Evolutionary conservation across 495 filamentous ascomycete genomes (phyloP).

Genomic region (Patellaria atrata): DNA sequence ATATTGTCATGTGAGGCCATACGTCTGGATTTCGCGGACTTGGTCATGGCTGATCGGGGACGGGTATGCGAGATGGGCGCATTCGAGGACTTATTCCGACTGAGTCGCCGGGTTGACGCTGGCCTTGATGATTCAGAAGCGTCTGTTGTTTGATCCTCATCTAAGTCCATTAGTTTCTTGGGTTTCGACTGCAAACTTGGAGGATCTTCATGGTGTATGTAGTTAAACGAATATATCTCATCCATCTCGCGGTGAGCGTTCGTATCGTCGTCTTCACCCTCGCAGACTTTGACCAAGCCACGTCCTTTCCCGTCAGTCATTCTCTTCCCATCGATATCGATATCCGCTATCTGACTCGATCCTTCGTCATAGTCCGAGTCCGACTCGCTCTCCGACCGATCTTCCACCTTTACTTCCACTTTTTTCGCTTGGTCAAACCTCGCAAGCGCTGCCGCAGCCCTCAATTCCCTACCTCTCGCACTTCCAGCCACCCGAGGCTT

Average conservation of each 20-base stretch:
- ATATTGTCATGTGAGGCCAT: not conserved
- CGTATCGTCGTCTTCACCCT: constrained; percentile 47
- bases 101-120: too few species aligned
- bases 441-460: constrained; percentile 61
- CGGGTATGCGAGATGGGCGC: too few species aligned
- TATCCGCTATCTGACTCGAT: constrained; percentile 24
- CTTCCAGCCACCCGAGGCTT: constrained; percentile 62
- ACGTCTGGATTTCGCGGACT: too few species aligned
- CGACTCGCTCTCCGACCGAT: constrained; percentile 26
- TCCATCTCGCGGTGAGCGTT: constrained; percentile 46
- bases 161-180: too few species aligned
- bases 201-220: too few species aligned
- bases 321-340: constrained; percentile 44
- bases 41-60: too few species aligned
- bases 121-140: too few species aligned
- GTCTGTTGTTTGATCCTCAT: too few species aligned
- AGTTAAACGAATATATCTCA: too few species aligned
- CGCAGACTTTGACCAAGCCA: constrained; percentile 55
- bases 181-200: too few species aligned
- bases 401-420: constrained; percentile 16
- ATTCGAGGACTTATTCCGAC: too few species aligned
- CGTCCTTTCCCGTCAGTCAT: constrained; percentile 46
- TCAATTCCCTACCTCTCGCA: constrained; percentile 53
- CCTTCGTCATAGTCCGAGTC: constrained; percentile 25
- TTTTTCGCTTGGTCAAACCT: constrained; percentile 49